Evolutionary conservation across 2,329 filamentous ascomycete genomes (phyloP), one percentile per base, ranked within the genome.

Genomic region (Botrytis tulipae): DNA sequence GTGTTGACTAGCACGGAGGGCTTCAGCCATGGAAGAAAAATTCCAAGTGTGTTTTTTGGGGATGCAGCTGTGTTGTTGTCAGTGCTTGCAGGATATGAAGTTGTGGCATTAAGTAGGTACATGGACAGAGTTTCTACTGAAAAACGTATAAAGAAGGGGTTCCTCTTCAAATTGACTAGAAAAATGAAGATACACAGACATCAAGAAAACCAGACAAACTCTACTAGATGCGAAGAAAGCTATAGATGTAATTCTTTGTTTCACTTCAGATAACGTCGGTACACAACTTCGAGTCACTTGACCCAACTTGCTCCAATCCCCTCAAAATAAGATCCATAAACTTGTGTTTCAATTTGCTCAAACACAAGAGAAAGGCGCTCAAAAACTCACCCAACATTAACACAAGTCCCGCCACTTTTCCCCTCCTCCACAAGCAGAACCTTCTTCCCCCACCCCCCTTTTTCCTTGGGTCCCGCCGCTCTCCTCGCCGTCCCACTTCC

Each of bases 41-140:
- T 86, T 86, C 84, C 84, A 86, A 63, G 85, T 86, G 82, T 86
- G 85, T 75, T 86, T 87, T 79, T 87, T 87, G 42, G 85, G 85
- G 10, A 86, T 84, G 75, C 85, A 87, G 73, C 86, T 86, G 29
- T 44, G 10, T 14, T 54, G 29, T 68, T 70, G 51, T 66, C 42
- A 72, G 54, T 42, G 12, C 29, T 42, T 32, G 37, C 29, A 20
- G 25, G 10, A 8, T 40, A 40, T 40, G 22, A 20, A 20, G n/a
- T 54, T 8, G 25, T 29, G 4, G 2, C 22, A 22, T 2, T 22
- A 65, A 46, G 20, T 22, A 65, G 35, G 20, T 8, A 25, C 8
- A 35, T 65, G n/a, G 25, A 20, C 44, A 25, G 32, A 3, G 16
- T 32, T 18, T 54, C 22, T 9, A 16, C 3, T 40, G 37, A 29